Evolutionary conservation across 306 rosid species (phyloP), one percentile per base, ranked within the genome.

Genomic region (Phaseolus lunatus): DNA sequence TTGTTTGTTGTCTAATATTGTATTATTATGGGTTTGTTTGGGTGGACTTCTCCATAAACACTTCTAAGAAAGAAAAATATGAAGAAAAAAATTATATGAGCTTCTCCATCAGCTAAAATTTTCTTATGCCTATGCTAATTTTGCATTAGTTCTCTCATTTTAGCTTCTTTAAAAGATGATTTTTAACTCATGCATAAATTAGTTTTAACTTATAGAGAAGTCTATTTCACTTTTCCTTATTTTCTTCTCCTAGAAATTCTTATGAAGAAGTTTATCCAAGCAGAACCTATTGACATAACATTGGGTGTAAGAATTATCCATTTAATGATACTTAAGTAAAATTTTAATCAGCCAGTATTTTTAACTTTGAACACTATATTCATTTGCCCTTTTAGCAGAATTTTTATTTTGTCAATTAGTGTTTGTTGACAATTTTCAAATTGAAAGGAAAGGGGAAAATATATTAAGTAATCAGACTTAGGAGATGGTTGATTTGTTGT

Each of bases 361-460:
- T 61, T 27, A 24, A 74, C 45, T 19, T 64, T 59, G 31, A 74
- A 74, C 26, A 8, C 31, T 45, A 8, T 77, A 27, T 39, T 11
- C 27, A 65, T 37, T 63, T 65, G 64, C 37, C 23, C 39, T 16
- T 63, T 43, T 58, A 35, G 18, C 45, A 6, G 45, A 59, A 27
- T 43, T 43, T 59, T 3, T 58, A 74, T 50, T 72, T 22, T 0
- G n/a, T 37, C 54, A 39, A 39, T 35, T 71, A 39, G 67, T 31
- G 11, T 26, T 29, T 58, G 69, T 24, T 73, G 45, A 58, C 43
- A 27, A 11, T 24, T 58, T 41, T 58, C 27, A 63, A 43, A 73
- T 58, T 43, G 69, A 73, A 72, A 12, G 14, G 35, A 22, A 19
- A 49, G 27, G 19, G 39, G 26, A 33, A 6, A 63, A 35, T 52